Base-by-base conservation (phyloP, 305 asterid genomes). In the Fraxinus ornus region DNA sequence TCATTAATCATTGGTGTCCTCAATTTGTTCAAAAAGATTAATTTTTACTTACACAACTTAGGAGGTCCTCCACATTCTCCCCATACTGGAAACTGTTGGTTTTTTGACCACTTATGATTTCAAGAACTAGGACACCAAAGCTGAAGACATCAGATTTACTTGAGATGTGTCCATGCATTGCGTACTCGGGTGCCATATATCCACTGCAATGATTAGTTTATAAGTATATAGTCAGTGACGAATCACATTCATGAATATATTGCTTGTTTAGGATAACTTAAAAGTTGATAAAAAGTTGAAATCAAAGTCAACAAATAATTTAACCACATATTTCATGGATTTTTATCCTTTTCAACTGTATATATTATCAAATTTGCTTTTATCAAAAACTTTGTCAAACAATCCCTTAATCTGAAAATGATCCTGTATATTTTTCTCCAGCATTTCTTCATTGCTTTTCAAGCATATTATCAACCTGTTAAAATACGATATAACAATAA, bases 121-220 rank as follows among this genome's bases (percentile, higher is more conserved):
- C 90, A 3, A 89, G 81, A 62, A 89, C 81, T 26, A 89, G 37
- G 44, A 89, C 86, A 0, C 92, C 92, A 10, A 84, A 89, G 57
- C 90, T 89, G 30, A 87, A 87, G 22, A 87, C 87, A 36, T 89
- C 90, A 5, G 92, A 87, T 47, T 89, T 89, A 7, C 77, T 37
- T 0, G 92, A 89, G 83, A 83, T 86, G 2, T 76, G 75, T 5
- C 92, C 90, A 0, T 85, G 87, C 83, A 86, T 79, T 35, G 89
- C 89, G 1, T 89, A 89, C 70, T 87, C 92, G 0, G 92, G 92
- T 47, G 92, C 62, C 92, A 87, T 89, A 49, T 89, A 89, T 72
- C 92, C 90, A 57, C 92, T 89, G 84, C 73, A 81, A 44, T n/a
- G 66, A 30, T 1, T 22, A 64, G 10, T 1, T 72, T 41, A 22